These are phyloP conservation scores for Apophysomyces trapeziformis DNA, from an alignment of 371 early-diverging fungal genomes.

Conservation along the genomic window DNA sequence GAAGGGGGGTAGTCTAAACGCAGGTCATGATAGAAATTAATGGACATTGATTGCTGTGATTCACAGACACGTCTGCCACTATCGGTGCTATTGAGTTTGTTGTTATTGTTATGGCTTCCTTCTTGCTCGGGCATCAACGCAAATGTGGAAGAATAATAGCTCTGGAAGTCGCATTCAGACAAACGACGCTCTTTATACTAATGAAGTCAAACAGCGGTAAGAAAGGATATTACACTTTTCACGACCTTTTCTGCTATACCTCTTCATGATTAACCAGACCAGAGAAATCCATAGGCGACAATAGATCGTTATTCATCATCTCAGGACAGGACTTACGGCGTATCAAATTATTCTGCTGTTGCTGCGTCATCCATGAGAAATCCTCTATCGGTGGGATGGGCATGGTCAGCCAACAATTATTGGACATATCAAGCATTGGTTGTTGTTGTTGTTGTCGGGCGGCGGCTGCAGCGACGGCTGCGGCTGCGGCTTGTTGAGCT, in stretches of 20 bases:
- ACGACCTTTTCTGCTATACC: not conserved
- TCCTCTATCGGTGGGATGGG: constrained; percentile 19
- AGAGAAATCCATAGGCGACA: constrained; percentile 6
- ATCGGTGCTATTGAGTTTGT: constrained; percentile 4
- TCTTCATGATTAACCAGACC: not conserved
- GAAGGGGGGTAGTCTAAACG: constrained; percentile 20
- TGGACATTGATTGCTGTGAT: constrained; percentile 8
- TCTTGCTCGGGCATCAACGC: constrained; percentile 5
- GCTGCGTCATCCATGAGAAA: not conserved
- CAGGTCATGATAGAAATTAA: constrained; percentile 29
- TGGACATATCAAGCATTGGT: not conserved
- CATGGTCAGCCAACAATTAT: constrained; percentile 18
- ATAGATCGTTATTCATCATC: not conserved
- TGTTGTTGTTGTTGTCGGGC: constrained; percentile 3
- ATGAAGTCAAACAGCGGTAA: not conserved
- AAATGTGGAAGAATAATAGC: constrained; percentile 5
- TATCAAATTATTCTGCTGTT: constrained; percentile 7
- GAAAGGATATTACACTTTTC: too few relatives aligned
- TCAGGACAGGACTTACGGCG: constrained; percentile 18
- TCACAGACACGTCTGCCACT: not conserved
- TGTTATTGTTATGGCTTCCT: not conserved
- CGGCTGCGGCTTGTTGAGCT: constrained; percentile 18
- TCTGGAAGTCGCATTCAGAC: constrained; percentile 15
- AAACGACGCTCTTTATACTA: constrained; percentile 21
- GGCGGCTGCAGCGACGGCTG: constrained; percentile 1